Conservation (phyloP, 2,329 filamentous ascomycete species). For the Trichoderma gracile region DNA sequence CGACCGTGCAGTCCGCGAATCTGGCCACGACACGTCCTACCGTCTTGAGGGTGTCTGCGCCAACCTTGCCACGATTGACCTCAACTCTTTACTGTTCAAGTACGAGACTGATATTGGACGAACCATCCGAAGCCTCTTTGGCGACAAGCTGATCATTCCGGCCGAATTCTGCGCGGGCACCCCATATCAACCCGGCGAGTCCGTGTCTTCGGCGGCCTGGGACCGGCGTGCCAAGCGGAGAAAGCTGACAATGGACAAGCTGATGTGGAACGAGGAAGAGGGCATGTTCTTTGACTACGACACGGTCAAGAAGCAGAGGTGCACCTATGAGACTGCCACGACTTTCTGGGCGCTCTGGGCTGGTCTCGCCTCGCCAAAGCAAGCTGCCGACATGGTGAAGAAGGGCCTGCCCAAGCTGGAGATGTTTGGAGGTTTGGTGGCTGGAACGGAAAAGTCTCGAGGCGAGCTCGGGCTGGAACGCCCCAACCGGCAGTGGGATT, state of each 20-base stretch:
- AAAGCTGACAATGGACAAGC: conserved; percentile 84
- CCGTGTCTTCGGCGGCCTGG: conserved; percentile 85
- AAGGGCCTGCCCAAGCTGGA: conserved; percentile 86
- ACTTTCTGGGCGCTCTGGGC: conserved; percentile 99
- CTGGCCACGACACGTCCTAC: conserved; percentile 94
- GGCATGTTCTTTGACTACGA: conserved; percentile 99
- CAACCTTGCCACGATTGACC: conserved; percentile 86
- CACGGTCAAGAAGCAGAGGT: conserved; percentile 77
- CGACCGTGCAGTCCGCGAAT: conserved; percentile 92
- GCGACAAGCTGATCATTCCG: conserved; percentile 79
- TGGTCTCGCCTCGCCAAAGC: conserved; percentile 78
- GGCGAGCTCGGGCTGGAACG: conserved; percentile 76
- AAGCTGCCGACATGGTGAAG: conserved; percentile 80
- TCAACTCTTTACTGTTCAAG: conserved; percentile 94
- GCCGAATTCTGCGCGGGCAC: conserved; percentile 74
- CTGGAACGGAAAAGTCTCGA: conserved; percentile 86
- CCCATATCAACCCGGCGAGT: conserved; percentile 61
- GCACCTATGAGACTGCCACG: conserved; percentile 84
- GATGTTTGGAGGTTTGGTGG: conserved; percentile 80
- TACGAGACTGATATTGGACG: conserved; percentile 93
- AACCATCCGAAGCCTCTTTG: conserved; percentile 80
- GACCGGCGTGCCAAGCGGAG: conserved; percentile 83
- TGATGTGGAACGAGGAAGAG: conserved; percentile 86
- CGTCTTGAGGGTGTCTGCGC: conserved; percentile 86
- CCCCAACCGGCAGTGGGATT: conserved; percentile 97